These are phyloP conservation scores for Plasmodium sp. DNA, from an alignment of 169 alveolate species.

Conservation along the genomic window DNA sequence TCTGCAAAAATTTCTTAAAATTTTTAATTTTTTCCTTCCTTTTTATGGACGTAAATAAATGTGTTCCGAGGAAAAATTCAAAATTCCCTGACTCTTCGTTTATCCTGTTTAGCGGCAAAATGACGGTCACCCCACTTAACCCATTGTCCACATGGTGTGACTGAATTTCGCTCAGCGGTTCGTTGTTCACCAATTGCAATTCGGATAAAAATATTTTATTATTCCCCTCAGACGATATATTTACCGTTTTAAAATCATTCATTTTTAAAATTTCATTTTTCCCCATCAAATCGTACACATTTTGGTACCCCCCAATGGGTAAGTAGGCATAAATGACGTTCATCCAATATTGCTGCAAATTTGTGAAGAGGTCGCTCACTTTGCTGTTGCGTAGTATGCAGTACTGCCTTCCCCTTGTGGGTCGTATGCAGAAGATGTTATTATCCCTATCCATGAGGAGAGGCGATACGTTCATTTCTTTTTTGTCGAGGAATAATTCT, in stretches of 20 bases:
- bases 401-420: constrained; percentile 68
- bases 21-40: constrained; percentile 1
- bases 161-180: constrained; percentile 56
- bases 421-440: constrained; percentile 60
- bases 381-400: constrained; percentile 53
- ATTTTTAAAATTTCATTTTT: constrained; percentile 11
- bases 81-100: constrained; percentile 63
- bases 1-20: constrained; percentile 23
- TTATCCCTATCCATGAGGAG: constrained; percentile 38
- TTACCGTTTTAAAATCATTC: constrained; percentile 1
- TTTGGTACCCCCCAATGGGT: constrained; percentile 39
- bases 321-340: constrained; percentile 36
- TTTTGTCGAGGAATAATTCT: constrained; percentile 40
- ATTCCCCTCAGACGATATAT: constrained; percentile 5
- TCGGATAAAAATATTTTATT: constrained; percentile 56
- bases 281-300: constrained; percentile 1
- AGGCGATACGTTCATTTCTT: constrained; percentile 19
- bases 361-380: constrained; percentile 31
- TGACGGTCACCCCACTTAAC: constrained; percentile 25
- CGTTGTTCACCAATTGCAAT: constrained; percentile 57
- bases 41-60: constrained; percentile 55
- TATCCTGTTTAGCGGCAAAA: constrained; percentile 42
- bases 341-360: constrained; percentile 62
- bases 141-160: constrained; percentile 72
- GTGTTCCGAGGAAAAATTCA: constrained; percentile 66